These are phyloP conservation scores for Gossypium herbaceum DNA, from an alignment of 345 rosid genomes.

Conservation along the genomic window DNA sequence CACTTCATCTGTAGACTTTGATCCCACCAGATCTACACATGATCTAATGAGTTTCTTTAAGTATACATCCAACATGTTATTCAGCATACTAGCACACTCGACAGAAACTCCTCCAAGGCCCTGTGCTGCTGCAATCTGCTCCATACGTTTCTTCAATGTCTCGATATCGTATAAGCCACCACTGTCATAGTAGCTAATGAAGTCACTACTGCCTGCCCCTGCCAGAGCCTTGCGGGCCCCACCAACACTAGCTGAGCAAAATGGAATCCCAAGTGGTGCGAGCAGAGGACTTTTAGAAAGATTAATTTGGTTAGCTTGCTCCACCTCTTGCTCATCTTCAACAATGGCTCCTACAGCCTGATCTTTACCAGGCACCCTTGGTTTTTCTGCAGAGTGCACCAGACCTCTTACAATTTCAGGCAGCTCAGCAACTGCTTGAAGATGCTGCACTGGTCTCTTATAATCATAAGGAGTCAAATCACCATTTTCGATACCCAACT, in stretches of 20 bases:
- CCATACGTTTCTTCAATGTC: conserved; percentile 73
- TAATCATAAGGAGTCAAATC: conserved; percentile 55
- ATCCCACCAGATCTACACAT: conserved; percentile 57
- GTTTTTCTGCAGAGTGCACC: conserved; percentile 32
- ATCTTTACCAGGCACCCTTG: conserved; percentile 33
- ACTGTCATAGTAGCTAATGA: conserved; percentile 52
- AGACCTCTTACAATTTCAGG: conserved; percentile 46
- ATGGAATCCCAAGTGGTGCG: conserved; percentile 83
- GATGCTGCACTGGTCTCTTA: conserved; percentile 53
- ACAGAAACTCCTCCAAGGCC: conserved; percentile 78
- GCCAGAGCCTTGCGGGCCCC: conserved; percentile 55
- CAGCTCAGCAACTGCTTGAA: conserved; percentile 44
- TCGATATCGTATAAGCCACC: conserved; percentile 61
- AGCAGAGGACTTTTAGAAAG: conserved; percentile 45
- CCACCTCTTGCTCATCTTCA: conserved; percentile 54
- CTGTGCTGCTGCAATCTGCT: conserved; percentile 67
- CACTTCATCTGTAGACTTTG: conserved; percentile 43
- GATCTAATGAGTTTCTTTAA: conserved; percentile 75
- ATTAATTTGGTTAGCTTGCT: conserved; percentile 33
- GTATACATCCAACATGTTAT: conserved; percentile 67
- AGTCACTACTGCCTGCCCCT: conserved; percentile 31
- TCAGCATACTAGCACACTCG: conserved; percentile 73
- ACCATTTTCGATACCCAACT: conserved; percentile 53
- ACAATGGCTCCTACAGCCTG: conserved; percentile 31
- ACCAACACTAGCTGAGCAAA: conserved; percentile 64